phyloP scores from a whole-genome alignment of 176 grass and related monocot genomes.

The Oropetium thomaeum region DNA sequence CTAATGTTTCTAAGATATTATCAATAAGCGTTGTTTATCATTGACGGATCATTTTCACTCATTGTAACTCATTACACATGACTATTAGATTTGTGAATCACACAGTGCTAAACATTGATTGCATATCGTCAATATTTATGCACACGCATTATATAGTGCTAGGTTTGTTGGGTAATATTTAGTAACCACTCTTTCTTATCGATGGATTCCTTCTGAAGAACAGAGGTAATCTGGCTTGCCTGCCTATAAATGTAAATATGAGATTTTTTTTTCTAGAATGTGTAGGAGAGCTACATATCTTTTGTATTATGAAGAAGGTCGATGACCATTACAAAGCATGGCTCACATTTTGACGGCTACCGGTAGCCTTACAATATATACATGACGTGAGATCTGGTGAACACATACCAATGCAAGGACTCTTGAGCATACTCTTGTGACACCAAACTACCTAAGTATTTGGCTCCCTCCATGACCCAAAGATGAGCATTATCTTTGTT shows the following conservation, averaged over 20 bases:
- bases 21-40: background rate
- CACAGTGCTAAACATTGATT: background rate
- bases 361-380: too few relatives aligned
- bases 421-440: too few relatives aligned
- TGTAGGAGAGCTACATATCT: too few relatives aligned
- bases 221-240: background rate
- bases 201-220: background rate
- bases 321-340: too few relatives aligned
- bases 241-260: background rate
- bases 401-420: too few relatives aligned
- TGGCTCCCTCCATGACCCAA: too few relatives aligned
- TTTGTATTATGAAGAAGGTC: too few relatives aligned
- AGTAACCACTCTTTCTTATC: background rate
- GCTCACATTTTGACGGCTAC: too few relatives aligned
- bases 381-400: too few relatives aligned
- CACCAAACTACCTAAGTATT: too few relatives aligned
- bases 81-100: background rate
- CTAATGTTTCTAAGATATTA: background rate
- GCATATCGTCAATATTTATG: background rate
- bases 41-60: background rate
- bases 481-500: too few relatives aligned
- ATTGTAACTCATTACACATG: background rate
- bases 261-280: too few relatives aligned
- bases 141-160: background rate
- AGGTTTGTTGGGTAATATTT: slow-evolving; percentile 2